Conservation (phyloP, 73 alveolate genomes). For the Blepharisma stoltei region DNA sequence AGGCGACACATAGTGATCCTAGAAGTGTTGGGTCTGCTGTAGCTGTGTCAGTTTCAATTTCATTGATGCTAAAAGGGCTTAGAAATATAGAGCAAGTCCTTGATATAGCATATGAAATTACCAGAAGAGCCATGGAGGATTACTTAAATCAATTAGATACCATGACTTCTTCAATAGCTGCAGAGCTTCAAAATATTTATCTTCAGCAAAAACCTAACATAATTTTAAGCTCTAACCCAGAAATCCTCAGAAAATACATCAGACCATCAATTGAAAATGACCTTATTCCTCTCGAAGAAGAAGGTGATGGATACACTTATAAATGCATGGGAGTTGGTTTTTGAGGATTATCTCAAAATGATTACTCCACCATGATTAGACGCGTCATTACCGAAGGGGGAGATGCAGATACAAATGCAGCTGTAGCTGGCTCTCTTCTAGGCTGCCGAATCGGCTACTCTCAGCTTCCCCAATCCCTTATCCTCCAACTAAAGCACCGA, state of each 20-base stretch:
- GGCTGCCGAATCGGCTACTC: slow-evolving; percentile 50
- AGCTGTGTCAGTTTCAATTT: slow-evolving; percentile 28
- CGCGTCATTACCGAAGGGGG: slow-evolving; percentile 50
- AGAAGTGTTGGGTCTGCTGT: slow-evolving; percentile 43
- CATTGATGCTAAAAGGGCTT: background rate
- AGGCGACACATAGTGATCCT: slow-evolving; percentile 46
- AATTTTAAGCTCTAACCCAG: background rate
- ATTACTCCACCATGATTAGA: slow-evolving; percentile 31
- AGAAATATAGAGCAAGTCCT: too few species aligned
- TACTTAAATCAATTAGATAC: background rate
- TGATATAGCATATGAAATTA: background rate
- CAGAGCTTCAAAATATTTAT: background rate
- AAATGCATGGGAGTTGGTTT: background rate
- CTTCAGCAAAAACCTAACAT: background rate
- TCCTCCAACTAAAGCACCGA: background rate
- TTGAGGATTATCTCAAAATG: background rate
- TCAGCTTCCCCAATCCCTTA: slow-evolving; percentile 29
- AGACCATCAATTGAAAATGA: background rate
- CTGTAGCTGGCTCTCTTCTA: slow-evolving; percentile 62
- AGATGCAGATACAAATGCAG: slow-evolving; percentile 71
- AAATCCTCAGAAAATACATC: background rate
- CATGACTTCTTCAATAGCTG: background rate
- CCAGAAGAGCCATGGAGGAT: background rate
- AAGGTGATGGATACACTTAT: background rate
- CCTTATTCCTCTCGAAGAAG: background rate